phyloP scores from a whole-genome alignment of 1,139 yeast species.

The Blastobotrys capitulatus region DNA sequence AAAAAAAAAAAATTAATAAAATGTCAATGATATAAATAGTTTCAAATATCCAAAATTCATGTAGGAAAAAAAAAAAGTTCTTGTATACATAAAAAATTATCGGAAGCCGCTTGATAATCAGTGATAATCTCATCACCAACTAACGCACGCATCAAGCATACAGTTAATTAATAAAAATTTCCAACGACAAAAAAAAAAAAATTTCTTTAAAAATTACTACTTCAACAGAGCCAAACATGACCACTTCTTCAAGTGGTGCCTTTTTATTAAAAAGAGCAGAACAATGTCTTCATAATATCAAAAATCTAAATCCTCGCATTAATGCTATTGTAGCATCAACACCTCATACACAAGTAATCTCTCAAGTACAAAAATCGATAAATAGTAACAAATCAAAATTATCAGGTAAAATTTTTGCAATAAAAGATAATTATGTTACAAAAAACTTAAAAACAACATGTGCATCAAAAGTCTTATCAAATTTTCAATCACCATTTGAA shows the following conservation, averaged over 20 bases:
- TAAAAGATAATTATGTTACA: conserved; percentile 80
- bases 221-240: not conserved
- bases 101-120: no score
- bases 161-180: no score
- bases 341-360: not conserved
- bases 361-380: not conserved
- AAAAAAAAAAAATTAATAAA: no score
- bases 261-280: conserved; percentile 19
- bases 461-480: conserved; percentile 49
- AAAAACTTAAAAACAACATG: conserved; percentile 64
- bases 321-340: conserved; percentile 28
- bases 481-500: conserved; percentile 69
- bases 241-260: not conserved
- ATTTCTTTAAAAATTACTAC: not conserved
- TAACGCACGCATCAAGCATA: no score
- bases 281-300: conserved; percentile 25
- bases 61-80: no score
- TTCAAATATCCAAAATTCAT: no score
- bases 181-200: no score
- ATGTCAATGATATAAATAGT: no score
- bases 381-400: conserved; percentile 11
- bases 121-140: no score
- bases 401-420: conserved; percentile 37
- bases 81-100: no score
- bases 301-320: conserved; percentile 25